A percentile compares a stretch with the other conserved stretches of the same genome.
Conservation (phyloP, 345 rosid species). For the Cardamine resedifolia region DNA sequence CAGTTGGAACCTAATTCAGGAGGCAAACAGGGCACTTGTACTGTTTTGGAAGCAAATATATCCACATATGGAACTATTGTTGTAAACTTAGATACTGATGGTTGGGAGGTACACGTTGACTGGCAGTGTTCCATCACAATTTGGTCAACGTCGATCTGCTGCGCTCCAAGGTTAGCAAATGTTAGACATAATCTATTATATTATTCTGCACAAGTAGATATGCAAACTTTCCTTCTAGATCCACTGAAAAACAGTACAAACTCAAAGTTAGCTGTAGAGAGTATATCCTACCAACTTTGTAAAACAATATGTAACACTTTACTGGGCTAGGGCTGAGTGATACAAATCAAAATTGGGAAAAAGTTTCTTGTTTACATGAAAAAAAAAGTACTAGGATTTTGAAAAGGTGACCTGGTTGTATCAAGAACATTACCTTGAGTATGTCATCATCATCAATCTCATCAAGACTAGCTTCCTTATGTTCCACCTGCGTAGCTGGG, state of each 20-base stretch:
- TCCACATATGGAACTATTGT: constrained; percentile 49
- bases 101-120: constrained; percentile 58
- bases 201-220: neutral
- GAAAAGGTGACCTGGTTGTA: neutral
- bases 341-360: neutral
- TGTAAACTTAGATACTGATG: constrained; percentile 54
- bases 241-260: neutral
- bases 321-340: neutral
- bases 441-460: constrained; percentile 73
- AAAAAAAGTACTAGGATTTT: neutral
- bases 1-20: constrained; percentile 62
- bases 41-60: constrained; percentile 38
- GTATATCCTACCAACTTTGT: neutral
- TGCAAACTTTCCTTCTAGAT: constrained; percentile 15
- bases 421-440: constrained; percentile 51
- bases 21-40: constrained; percentile 49
- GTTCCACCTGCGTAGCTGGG: constrained; percentile 35
- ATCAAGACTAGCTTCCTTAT: constrained; percentile 43
- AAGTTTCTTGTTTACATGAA: neutral
- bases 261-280: neutral
- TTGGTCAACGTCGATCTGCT: constrained; percentile 84
- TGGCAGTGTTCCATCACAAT: constrained; percentile 81
- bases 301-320: neutral
- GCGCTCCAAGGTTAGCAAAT: constrained; percentile 37
- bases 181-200: constrained; percentile 11